A percentile compares a stretch with the other conserved stretches of the same genome.
Evolutionary conservation across 2,329 filamentous ascomycete genomes (phyloP).

Genomic region (Fusarium marasasianum): DNA sequence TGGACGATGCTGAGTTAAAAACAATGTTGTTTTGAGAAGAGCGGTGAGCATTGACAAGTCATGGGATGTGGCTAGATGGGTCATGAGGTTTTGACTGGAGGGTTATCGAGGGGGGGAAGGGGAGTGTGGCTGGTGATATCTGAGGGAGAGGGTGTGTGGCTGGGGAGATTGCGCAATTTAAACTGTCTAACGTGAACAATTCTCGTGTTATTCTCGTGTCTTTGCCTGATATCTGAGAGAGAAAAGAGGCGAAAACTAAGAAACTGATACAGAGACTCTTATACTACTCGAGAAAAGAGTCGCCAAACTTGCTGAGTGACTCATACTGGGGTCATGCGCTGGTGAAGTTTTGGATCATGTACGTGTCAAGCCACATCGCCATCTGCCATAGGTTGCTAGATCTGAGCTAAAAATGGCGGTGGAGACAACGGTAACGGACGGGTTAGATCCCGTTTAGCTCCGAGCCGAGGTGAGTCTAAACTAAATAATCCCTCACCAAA

Average conservation of each 20-base stretch:
- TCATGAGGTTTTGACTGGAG: conserved; percentile 7
- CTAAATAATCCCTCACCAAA: conserved; percentile 5
- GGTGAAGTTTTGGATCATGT: conserved; percentile 14
- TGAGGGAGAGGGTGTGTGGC: background rate
- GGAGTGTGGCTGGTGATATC: background rate
- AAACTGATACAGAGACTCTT: background rate
- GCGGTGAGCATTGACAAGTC: conserved; percentile 22
- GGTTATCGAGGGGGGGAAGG: background rate
- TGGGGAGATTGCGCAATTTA: conserved; percentile 26
- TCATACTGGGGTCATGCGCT: conserved; percentile 18
- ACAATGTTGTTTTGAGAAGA: conserved; percentile 6
- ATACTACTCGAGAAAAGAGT: background rate
- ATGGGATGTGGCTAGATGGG: conserved; percentile 15
- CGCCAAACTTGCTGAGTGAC: conserved; percentile 5
- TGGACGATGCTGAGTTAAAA: conserved; percentile 14
- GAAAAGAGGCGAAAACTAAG: background rate
- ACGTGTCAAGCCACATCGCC: conserved; percentile 18
- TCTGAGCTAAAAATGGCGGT: background rate
- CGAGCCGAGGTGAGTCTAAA: background rate
- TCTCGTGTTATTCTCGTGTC: background rate
- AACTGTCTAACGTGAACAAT: conserved; percentile 11
- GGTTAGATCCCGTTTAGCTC: background rate
- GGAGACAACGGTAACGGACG: background rate
- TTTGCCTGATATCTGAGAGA: conserved; percentile 2
- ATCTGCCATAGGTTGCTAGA: conserved; percentile 20